phyloP scores from a whole-genome alignment of 2,329 filamentous ascomycete genomes.

The Trichoderma brevicompactum region DNA sequence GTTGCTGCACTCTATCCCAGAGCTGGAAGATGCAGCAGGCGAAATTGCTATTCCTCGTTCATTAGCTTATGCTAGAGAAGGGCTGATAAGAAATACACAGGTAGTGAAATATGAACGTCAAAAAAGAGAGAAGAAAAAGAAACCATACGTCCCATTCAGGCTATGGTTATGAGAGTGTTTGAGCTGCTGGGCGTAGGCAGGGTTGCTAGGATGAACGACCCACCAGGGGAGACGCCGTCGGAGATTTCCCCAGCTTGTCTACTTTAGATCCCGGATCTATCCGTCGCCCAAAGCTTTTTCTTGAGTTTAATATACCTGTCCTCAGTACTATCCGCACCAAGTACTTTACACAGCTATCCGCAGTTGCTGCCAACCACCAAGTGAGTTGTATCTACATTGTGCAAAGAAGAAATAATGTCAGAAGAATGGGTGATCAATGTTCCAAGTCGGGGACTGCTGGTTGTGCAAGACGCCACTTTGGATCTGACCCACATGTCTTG shows the following conservation, averaged over 20 bases:
- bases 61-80: too few relatives aligned
- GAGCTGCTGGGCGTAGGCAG: neutral
- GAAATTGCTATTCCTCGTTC: neutral
- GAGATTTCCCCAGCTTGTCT: conserved; percentile 12
- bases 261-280: conserved; percentile 8
- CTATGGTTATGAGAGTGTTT: neutral
- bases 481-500: neutral
- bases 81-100: too few relatives aligned
- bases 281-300: neutral
- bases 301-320: neutral
- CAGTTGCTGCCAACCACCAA: neutral
- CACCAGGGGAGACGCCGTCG: neutral
- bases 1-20: too few relatives aligned
- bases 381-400: neutral
- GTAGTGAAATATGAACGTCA: neutral
- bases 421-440: neutral
- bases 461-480: neutral
- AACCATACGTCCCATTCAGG: neutral
- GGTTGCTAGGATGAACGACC: neutral
- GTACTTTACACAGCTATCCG: neutral
- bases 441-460: neutral
- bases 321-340: too few relatives aligned
- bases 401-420: neutral
- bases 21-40: neutral
- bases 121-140: neutral